Conservation (phyloP, 208 protist species). For the Dictyostelium gargantuum region DNA sequence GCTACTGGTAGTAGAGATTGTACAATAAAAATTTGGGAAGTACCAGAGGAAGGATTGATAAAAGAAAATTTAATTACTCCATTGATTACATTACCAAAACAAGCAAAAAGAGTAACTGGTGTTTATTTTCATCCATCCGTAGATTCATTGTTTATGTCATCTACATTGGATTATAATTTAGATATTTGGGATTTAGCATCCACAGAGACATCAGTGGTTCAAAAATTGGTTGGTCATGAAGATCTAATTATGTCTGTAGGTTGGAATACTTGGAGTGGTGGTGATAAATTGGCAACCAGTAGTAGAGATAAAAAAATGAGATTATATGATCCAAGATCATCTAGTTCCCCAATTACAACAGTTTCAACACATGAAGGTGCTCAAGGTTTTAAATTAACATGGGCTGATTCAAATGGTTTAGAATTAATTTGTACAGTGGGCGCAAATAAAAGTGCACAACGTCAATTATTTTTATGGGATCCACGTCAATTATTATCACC, state of each 20-base stretch:
- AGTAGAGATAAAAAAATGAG: constrained; percentile 94
- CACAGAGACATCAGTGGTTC: constrained; percentile 84
- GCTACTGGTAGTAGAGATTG: constrained; percentile 85
- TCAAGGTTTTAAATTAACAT: constrained; percentile 89
- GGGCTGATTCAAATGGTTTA: constrained; percentile 82
- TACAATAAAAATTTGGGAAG: constrained; percentile 83
- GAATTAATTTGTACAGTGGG: constrained; percentile 93
- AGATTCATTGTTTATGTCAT: constrained; percentile 82
- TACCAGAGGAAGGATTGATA: constrained; percentile 77
- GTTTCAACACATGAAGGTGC: constrained; percentile 84
- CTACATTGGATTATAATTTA: constrained; percentile 77
- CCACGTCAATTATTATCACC: constrained; percentile 79
- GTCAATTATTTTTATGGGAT: constrained; percentile 94
- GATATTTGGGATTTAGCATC: constrained; percentile 85
- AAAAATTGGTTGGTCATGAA: constrained; percentile 80
- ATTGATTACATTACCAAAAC: constrained; percentile 76
- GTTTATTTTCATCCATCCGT: constrained; percentile 87
- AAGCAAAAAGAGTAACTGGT: constrained; percentile 78
- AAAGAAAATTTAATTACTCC: constrained; percentile 56
- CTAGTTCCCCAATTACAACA: not conserved
- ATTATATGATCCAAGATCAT: constrained; percentile 90
- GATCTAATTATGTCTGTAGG: constrained; percentile 91
- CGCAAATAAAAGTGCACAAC: constrained; percentile 88
- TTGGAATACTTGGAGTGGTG: constrained; percentile 92
- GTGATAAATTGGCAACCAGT: constrained; percentile 87